phyloP scores from a whole-genome alignment of 352 stramenopile genomes.

The Globisporangium recalcitrans region DNA sequence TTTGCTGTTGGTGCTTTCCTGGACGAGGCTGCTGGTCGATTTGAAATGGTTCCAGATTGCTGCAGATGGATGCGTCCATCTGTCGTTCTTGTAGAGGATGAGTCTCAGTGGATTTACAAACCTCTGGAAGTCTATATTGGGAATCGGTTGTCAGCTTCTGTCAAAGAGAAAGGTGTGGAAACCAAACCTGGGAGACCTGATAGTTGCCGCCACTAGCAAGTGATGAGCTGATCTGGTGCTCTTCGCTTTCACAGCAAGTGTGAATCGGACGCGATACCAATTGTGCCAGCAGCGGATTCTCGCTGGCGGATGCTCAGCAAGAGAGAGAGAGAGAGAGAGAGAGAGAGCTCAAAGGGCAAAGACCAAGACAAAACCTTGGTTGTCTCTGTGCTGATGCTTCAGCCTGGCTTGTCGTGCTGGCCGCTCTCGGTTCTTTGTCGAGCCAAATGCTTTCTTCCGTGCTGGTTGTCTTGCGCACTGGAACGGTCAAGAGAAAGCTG shows the following conservation, averaged over 20 bases:
- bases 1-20: not conserved
- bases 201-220: not conserved
- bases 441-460: no score
- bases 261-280: no score
- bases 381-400: not conserved
- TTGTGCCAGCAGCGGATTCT: not conserved
- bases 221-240: conserved; percentile 11
- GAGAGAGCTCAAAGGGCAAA: not conserved
- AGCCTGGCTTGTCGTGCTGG: not conserved
- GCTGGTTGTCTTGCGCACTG: not conserved
- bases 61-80: not conserved
- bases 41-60: not conserved
- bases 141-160: not conserved
- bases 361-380: no score
- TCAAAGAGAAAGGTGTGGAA: not conserved
- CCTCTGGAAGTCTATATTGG: not conserved
- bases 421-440: not conserved
- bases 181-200: not conserved
- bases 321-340: not conserved
- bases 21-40: not conserved
- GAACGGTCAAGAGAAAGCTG: not conserved
- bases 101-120: not conserved
- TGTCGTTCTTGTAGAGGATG: not conserved
- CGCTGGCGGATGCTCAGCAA: no score
- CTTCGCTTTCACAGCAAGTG: not conserved